These are phyloP conservation scores for Mycotypha africana DNA, from an alignment of 371 early-diverging fungal genomes.

Conservation along the genomic window DNA sequence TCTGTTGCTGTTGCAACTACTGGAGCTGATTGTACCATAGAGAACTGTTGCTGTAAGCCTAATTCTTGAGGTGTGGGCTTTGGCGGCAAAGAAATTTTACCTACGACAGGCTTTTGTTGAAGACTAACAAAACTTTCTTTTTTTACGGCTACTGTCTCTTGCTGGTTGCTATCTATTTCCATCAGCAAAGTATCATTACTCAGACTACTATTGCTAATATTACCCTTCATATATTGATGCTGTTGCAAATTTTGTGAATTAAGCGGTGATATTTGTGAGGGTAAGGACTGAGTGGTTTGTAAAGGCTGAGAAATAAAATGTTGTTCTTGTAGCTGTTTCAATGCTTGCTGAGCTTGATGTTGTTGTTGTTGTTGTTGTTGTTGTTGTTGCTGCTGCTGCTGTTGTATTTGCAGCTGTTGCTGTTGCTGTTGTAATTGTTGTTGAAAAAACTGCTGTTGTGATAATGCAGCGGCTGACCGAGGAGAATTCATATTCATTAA, in stretches of 20 bases:
- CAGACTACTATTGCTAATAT: too few relatives aligned
- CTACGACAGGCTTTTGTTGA: conserved; percentile 15
- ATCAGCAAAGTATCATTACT: too few relatives aligned
- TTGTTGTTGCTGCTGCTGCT: background rate
- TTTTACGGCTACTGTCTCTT: too few relatives aligned
- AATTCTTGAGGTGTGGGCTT: conserved; percentile 36
- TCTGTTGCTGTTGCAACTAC: conserved; percentile 2
- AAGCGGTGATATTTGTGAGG: too few relatives aligned
- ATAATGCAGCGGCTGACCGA: conserved; percentile 13
- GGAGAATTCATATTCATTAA: conserved; percentile 4
- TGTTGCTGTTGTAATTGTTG: background rate
- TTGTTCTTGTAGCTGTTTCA: background rate
- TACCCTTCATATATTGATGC: too few relatives aligned
- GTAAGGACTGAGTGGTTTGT: too few relatives aligned
- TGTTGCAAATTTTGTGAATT: too few relatives aligned
- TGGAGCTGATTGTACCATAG: too few relatives aligned
- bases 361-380: background rate
- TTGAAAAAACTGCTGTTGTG: background rate
- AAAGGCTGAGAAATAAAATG: too few relatives aligned
- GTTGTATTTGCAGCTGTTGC: background rate
- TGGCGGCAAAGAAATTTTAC: conserved; percentile 22
- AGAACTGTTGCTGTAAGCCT: too few relatives aligned
- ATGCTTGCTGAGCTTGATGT: too few relatives aligned
- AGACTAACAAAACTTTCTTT: background rate
- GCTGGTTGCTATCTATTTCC: too few relatives aligned